These are phyloP conservation scores for Centaurea solstitialis DNA, from an alignment of 129 eudicot species.

Conservation along the genomic window DNA sequence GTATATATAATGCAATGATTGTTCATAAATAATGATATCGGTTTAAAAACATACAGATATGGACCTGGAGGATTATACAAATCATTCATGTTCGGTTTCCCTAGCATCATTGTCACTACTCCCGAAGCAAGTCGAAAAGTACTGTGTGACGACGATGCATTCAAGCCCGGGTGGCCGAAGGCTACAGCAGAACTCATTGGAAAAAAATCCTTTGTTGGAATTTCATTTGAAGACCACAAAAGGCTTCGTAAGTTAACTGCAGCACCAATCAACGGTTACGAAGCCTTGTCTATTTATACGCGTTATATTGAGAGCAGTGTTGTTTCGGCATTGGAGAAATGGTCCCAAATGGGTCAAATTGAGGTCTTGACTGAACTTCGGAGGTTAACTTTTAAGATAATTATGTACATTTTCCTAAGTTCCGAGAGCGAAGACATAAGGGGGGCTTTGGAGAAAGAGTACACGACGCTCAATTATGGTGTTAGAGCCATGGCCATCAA, in stretches of 20 bases:
- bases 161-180: constrained; percentile 94
- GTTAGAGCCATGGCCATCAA: constrained; percentile 86
- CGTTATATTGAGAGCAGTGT: constrained; percentile 60
- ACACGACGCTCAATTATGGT: constrained; percentile 69
- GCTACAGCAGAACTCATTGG: constrained; percentile 78
- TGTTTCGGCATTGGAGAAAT: constrained; percentile 50
- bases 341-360: constrained; percentile 74
- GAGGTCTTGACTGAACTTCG: constrained; percentile 70
- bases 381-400: constrained; percentile 68
- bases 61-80: constrained; percentile 72
- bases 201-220: constrained; percentile 63
- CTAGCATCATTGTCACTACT: constrained; percentile 66
- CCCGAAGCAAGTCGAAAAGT: constrained; percentile 72
- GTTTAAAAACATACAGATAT: constrained; percentile 41
- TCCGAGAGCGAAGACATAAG: constrained; percentile 59
- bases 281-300: constrained; percentile 62
- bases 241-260: constrained; percentile 79
- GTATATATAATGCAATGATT: not conserved
- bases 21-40: not conserved
- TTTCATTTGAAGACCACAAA: constrained; percentile 72
- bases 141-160: constrained; percentile 70
- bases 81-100: constrained; percentile 77
- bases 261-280: constrained; percentile 87
- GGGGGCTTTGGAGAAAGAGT: constrained; percentile 73
- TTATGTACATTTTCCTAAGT: constrained; percentile 78